phyloP scores from a whole-genome alignment of 345 rosid species.

The Citrus trifoliata region DNA sequence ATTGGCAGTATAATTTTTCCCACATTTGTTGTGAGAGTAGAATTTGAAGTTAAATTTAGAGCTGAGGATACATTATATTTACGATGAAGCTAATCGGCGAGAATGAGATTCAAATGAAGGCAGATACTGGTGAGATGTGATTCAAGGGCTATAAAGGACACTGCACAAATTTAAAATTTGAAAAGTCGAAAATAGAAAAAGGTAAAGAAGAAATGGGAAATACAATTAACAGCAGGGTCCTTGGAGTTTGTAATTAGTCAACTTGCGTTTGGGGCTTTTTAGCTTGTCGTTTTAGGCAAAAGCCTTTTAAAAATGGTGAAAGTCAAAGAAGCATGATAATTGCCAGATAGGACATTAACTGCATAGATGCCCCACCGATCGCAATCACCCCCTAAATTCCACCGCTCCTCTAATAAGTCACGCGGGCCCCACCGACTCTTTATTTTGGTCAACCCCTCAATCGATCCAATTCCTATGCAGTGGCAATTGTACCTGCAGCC shows the following conservation, averaged over 20 bases:
- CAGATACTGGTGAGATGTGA: too few species aligned
- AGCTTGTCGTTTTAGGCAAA: background rate
- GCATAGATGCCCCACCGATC: background rate
- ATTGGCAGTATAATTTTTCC: too few species aligned
- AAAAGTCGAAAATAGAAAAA: background rate
- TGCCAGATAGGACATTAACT: slow-evolving; percentile 11
- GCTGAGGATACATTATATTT: too few species aligned
- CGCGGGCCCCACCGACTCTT: slow-evolving; percentile 7
- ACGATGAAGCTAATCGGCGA: too few species aligned
- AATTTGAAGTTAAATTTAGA: too few species aligned
- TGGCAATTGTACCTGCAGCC: background rate
- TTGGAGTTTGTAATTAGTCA: slow-evolving; percentile 10
- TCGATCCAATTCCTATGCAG: background rate
- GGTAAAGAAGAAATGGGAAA: too few species aligned
- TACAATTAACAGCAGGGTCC: background rate
- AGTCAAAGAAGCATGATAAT: slow-evolving; percentile 11
- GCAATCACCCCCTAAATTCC: background rate
- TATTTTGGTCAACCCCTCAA: slow-evolving; percentile 24
- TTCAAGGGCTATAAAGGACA: background rate
- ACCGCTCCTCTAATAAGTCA: slow-evolving; percentile 9
- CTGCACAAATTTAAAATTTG: too few species aligned
- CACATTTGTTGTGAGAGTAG: too few species aligned
- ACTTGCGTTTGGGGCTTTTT: background rate
- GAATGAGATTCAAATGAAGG: too few species aligned
- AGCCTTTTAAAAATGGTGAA: background rate